Evolutionary conservation across 1,284 basidiomycete species (phyloP), one percentile per base, ranked within the genome.

Genomic region (Ustilago esculenta): DNA sequence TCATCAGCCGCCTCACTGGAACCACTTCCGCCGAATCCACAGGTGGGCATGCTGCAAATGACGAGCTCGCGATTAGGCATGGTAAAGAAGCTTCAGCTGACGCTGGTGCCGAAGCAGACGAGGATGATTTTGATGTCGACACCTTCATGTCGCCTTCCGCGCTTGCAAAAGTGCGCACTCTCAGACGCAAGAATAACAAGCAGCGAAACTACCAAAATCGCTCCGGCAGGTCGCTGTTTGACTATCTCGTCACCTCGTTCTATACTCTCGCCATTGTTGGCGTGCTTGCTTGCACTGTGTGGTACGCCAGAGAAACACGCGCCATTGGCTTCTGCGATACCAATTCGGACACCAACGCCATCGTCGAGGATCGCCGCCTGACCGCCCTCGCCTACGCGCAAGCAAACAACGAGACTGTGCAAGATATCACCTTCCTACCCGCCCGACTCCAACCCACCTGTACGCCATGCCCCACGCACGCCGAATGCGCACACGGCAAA

Each of bases 391-490:
- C 66, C 34, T 52, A 40, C 23, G 59, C 66, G 5, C 27, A 51
- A 24, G 66, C 54, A 21, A 25, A 41, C 51, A 69, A 69, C 39
- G 55, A 52, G 43, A 63, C 59, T 15, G 23, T 63, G 20, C 59
- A 69, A 14, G 66, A 69, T 25, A 23, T 36, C n/a, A 44, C 49
- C 10, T 6, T 70, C 5, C 37, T 77, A 2, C 72, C 75, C 6
- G 29, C 35, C 5, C 42, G 41, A 18, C 23, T 77, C 17, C 59
- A 52, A 27, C 72, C 74, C 7, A 25, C 50, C 9, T 81, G 79
- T 55, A 66, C 75, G 10, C 73, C 64, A 0, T 81, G 79, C 25
- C 78, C 79, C 2, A 18, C 68, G 4, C 73, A 79, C 42, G 79
- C 72, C 15, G 24, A 48, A 1, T 81, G 79, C 45, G 39, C 41